Conservation (phyloP, 2,329 filamentous ascomycete species). For the Aspergillus chevalieri region DNA sequence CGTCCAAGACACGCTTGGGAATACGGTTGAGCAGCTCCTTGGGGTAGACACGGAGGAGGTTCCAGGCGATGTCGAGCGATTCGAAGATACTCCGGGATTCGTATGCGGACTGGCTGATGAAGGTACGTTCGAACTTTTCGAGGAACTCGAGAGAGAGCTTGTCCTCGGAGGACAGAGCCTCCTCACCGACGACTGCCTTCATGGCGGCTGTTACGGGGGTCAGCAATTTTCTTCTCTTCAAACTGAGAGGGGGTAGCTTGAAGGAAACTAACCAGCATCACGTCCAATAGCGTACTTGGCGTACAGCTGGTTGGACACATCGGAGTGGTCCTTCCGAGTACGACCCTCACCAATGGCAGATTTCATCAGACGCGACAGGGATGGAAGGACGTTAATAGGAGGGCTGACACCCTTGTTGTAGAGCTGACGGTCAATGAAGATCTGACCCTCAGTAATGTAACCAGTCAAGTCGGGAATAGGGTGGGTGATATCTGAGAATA, state of each 20-base stretch:
- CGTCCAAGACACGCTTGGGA: slow-evolving; percentile 72
- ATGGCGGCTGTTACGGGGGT: slow-evolving; percentile 61
- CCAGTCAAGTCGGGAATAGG: slow-evolving; percentile 98
- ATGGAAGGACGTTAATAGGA: slow-evolving; percentile 96
- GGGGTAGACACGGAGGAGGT: slow-evolving; percentile 90
- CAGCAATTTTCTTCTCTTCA: slow-evolving; percentile 2
- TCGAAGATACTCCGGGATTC: slow-evolving; percentile 88
- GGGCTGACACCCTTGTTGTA: slow-evolving; percentile 97
- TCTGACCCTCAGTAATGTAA: slow-evolving; percentile 98
- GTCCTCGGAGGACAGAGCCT: slow-evolving; percentile 90
- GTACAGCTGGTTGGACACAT: slow-evolving; percentile 98
- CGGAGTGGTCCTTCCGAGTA: slow-evolving; percentile 93
- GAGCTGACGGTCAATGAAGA: slow-evolving; percentile 90
- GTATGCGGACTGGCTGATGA: slow-evolving; percentile 87
- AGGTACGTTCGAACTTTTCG: slow-evolving; percentile 95
- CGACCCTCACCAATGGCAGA: slow-evolving; percentile 97
- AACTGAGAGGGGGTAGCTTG: too few relatives aligned
- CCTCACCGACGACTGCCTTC: slow-evolving; percentile 99
- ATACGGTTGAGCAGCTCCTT: slow-evolving; percentile 97
- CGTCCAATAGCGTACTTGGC: slow-evolving; percentile 99
- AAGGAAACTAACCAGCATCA: slow-evolving; percentile 58
- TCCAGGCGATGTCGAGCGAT: slow-evolving; percentile 93
- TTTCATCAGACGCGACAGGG: slow-evolving; percentile 98
- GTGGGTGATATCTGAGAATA: slow-evolving; percentile 77
- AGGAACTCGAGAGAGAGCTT: slow-evolving; percentile 97